Conservation (phyloP, 257 asterid species). For the Mitragyna speciosa region DNA sequence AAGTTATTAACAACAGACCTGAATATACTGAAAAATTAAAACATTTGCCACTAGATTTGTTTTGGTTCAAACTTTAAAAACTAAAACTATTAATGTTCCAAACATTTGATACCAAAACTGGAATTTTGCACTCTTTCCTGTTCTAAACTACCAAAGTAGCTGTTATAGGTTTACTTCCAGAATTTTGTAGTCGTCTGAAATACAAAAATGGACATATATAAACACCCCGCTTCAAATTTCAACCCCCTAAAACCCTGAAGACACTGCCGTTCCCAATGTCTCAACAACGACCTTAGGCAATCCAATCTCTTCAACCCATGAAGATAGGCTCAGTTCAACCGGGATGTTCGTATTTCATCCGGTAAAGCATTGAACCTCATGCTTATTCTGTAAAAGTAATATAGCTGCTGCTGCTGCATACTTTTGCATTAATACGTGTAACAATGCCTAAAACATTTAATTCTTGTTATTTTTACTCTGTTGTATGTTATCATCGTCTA, state of each 20-base stretch:
- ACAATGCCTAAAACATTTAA: not conserved
- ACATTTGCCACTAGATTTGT: no score
- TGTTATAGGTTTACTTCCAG: no score
- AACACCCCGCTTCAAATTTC: not conserved
- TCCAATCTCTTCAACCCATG: not conserved
- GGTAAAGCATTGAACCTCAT: not conserved
- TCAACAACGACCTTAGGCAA: not conserved
- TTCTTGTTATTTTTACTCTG: not conserved
- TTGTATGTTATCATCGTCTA: not conserved
- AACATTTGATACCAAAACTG: no score
- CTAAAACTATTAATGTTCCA: no score
- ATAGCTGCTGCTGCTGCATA: not conserved
- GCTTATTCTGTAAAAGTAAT: no score
- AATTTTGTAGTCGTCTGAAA: not conserved
- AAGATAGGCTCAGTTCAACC: not conserved
- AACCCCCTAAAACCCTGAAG: not conserved
- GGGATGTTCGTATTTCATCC: not conserved
- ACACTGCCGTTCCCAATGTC: not conserved
- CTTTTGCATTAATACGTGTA: not conserved
- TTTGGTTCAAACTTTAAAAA: no score
- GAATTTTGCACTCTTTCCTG: no score
- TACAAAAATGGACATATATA: not conserved
- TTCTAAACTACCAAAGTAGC: no score
- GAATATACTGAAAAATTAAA: no score
- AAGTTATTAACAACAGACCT: no score